Conservation (phyloP, 352 stramenopile genomes). For the Stephanocyclus meneghinianus region DNA sequence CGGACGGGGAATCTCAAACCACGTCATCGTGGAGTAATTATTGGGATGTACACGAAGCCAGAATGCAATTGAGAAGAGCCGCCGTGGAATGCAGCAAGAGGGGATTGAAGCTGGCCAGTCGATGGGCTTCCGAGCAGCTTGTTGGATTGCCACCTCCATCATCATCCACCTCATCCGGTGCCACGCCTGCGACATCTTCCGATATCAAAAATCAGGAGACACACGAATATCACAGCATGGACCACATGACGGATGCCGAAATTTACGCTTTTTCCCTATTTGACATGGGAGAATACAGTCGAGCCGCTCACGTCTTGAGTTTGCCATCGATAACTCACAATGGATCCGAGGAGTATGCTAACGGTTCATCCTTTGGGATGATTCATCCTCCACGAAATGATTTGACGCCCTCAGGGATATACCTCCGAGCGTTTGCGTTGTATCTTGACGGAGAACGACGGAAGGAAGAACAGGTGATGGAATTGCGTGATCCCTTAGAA, state of each 20-base stretch:
- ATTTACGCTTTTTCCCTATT: slow-evolving; percentile 73
- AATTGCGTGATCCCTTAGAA: slow-evolving; percentile 73
- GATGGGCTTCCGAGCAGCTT: slow-evolving; percentile 82
- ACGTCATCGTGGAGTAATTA: slow-evolving; percentile 3
- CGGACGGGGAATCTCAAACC: neutral
- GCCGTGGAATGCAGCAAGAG: slow-evolving; percentile 50
- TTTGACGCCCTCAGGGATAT: slow-evolving; percentile 69
- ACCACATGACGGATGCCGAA: slow-evolving; percentile 36
- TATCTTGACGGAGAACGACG: slow-evolving; percentile 84
- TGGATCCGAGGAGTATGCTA: neutral
- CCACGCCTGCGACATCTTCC: no score
- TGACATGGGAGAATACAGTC: slow-evolving; percentile 79
- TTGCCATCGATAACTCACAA: neutral
- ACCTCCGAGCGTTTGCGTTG: slow-evolving; percentile 78
- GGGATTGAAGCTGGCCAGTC: slow-evolving; percentile 76
- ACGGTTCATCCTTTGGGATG: slow-evolving; percentile 17
- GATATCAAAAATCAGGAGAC: no score
- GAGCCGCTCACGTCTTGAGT: slow-evolving; percentile 69
- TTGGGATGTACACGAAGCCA: slow-evolving; percentile 63
- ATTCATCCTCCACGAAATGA: slow-evolving; percentile 52
- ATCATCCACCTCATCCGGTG: no score
- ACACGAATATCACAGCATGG: neutral
- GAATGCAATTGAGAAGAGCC: slow-evolving; percentile 52
- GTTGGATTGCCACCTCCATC: slow-evolving; percentile 51
- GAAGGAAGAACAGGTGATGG: slow-evolving; percentile 77